Base-by-base conservation (phyloP, 2,329 filamentous ascomycete species). In the Diaporthe citrichinensis region DNA sequence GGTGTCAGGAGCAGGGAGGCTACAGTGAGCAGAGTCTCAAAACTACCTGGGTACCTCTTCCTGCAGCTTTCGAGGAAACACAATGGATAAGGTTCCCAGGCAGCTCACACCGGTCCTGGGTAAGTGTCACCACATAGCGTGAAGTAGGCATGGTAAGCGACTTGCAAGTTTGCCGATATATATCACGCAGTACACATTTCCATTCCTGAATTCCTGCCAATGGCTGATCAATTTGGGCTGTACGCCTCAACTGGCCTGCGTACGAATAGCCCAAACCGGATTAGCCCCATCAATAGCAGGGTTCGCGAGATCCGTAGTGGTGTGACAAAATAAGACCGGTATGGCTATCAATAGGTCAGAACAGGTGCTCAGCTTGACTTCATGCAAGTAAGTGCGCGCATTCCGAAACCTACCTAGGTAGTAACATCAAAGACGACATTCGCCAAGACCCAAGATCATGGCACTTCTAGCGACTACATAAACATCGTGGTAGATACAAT, bases 341-440 rank as follows among this genome's bases (percentile, higher is more conserved):
- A 36, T 41, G 3, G 36, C 17, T 17, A 4, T 12, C 9, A 9
- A 44, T 9, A 15, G 58, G 34, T 1, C 17, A 61, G 5, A 25
- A 41, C 17, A 25, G n/a, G 8, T 44, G 15, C 36, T 41, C n/a
- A 4, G 12, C 36, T 41, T 12, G 23, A 36, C 20, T n/a, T 25
- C 34, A 61, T 41, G 58, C 58, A 41, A 15, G 58, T 61, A 61
- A 61, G 58, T 36, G 58, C 58, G 34, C 23, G 39, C 12, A 39
- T 39, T 39, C 39, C 39, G 9, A 5, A 39, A 39, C 2, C 39
- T 39, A 39, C 12, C 36, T 39, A 39, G 36, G 36, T 39, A 5
- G 36, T 39, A n/a, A n/a, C n/a, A n/a, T n/a, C n/a, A n/a, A n/a
- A n/a, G n/a, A n/a, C n/a, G n/a, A n/a, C n/a, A n/a, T n/a, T n/a